These are phyloP conservation scores for Barnettozyma californica DNA, from an alignment of 805 yeast species.

Conservation along the genomic window DNA sequence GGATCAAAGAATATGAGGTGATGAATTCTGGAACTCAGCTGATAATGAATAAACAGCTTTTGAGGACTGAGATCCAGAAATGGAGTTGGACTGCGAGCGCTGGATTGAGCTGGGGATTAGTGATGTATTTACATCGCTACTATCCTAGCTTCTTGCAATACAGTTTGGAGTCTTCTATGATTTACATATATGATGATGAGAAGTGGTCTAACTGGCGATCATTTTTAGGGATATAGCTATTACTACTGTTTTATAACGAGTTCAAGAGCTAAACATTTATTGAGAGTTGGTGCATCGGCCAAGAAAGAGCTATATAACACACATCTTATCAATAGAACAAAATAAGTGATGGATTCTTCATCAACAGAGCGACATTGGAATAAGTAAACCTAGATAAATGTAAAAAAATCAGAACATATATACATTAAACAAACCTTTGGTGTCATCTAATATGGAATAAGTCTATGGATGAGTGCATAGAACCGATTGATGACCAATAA, in stretches of 20 bases:
- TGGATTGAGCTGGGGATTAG: constrained; percentile 64
- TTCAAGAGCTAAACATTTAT: too few relatives aligned
- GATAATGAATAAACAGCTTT: constrained; percentile 8
- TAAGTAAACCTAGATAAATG: not conserved
- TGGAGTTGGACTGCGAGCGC: constrained; percentile 56
- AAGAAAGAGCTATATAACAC: too few relatives aligned
- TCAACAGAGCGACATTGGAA: not conserved
- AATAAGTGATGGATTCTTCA: too few relatives aligned
- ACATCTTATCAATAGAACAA: too few relatives aligned
- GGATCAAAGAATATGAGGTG: constrained; percentile 5
- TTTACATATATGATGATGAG: constrained; percentile 62
- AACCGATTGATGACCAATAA: not conserved
- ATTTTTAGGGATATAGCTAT: constrained; percentile 33
- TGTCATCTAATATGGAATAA: not conserved
- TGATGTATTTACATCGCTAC: constrained; percentile 62
- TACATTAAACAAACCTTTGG: constrained; percentile 1
- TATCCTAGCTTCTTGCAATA: constrained; percentile 60
- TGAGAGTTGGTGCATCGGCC: too few relatives aligned
- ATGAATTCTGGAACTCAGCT: constrained; percentile 2
- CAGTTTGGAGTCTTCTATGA: constrained; percentile 62
- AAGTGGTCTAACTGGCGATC: constrained; percentile 44
- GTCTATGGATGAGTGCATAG: not conserved
- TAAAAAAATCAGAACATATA: constrained; percentile 1
- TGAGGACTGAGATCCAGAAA: constrained; percentile 24
- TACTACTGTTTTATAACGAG: too few relatives aligned